Evolutionary conservation across 2,329 filamentous ascomycete species (phyloP), one percentile per base, ranked within the genome.

Genomic region (Diaporthe citri): DNA sequence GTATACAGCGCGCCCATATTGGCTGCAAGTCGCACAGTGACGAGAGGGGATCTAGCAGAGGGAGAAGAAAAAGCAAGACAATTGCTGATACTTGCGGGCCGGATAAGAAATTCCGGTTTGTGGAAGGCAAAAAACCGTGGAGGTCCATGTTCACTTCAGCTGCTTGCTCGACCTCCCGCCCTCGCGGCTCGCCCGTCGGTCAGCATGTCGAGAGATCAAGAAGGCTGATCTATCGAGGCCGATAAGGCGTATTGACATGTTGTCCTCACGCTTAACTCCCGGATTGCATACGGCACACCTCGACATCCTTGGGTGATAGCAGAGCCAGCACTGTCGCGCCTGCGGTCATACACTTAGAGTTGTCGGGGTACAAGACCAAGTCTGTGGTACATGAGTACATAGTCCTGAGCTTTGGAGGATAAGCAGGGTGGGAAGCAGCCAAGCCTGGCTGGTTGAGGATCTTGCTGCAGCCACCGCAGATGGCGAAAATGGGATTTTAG

Each of bases 1-100:
- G 75, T 72, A 74, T 51, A 67, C 72, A 22, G 60, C 62, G 67
- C 52, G 57, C 48, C 56, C 64, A 74, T 55, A 71, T 60, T 25
- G 59, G 51, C 36, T 66, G 59, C 59, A 57, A 67, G 72, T 72
- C 64, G 74, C 72, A 69, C 70, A 64, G 67, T 74, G 72, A 71
- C 56, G 59, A 62, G 70, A 72, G 70, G 48, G 46, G 72, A 55
- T 43, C 59, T 55, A 64, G 67, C 60, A 64, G 41, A 64, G 41
- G 60, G 41, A 57, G 31, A 36, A 39, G 52, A 71, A 72, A 57
- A 69, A 76, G 67, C 72, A 76, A 74, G 64, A 67, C 71, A 55
- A 41, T n/a, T 62, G 72, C 60, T 46, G 36, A 62, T 72, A 39
- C 31, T 60, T 55, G 46, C 46, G 70, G 57, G 15, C 70, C 34